phyloP scores from a whole-genome alignment of 768 basidiomycete genomes.

The Kwoniella botswanensis region DNA sequence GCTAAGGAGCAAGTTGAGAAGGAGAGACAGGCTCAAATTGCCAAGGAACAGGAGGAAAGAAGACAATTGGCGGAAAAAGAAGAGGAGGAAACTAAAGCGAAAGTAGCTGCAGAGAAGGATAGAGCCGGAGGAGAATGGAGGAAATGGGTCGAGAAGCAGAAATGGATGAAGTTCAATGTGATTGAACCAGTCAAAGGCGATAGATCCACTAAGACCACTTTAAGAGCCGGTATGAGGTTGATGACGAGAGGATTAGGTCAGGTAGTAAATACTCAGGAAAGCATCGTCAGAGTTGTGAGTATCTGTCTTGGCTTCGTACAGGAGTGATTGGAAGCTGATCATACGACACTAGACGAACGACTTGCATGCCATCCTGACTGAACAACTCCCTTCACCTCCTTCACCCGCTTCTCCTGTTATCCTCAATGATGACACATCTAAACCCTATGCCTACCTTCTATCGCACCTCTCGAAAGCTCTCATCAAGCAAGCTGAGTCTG shows the following conservation, averaged over 20 bases:
- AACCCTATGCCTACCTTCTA: conserved; percentile 71
- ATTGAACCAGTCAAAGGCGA: conserved; percentile 69
- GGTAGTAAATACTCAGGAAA: conserved; percentile 50
- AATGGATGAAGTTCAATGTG: conserved; percentile 45
- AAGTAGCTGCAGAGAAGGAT: conserved; percentile 37
- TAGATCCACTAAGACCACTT: conserved; percentile 38
- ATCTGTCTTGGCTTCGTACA: neutral
- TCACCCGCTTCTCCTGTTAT: conserved; percentile 35
- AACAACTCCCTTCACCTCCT: conserved; percentile 28
- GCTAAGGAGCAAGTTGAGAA: conserved; percentile 59
- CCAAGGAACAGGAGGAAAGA: conserved; percentile 25
- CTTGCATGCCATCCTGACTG: conserved; percentile 61
- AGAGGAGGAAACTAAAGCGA: conserved; percentile 26
- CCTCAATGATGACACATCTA: conserved; percentile 52
- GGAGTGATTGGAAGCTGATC: conserved; percentile 31
- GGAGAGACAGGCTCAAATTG: conserved; percentile 25
- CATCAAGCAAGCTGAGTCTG: conserved; percentile 88
- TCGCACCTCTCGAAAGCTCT: conserved; percentile 89
- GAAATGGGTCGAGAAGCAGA: conserved; percentile 50
- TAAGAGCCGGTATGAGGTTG: conserved; percentile 46
- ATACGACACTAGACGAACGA: conserved; percentile 45
- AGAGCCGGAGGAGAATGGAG: conserved; percentile 40
- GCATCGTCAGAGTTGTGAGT: conserved; percentile 48
- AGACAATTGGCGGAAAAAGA: conserved; percentile 32
- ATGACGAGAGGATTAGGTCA: conserved; percentile 54